Base-by-base conservation (phyloP, 257 asterid species). In the Solanum lycopersicoides region DNA sequence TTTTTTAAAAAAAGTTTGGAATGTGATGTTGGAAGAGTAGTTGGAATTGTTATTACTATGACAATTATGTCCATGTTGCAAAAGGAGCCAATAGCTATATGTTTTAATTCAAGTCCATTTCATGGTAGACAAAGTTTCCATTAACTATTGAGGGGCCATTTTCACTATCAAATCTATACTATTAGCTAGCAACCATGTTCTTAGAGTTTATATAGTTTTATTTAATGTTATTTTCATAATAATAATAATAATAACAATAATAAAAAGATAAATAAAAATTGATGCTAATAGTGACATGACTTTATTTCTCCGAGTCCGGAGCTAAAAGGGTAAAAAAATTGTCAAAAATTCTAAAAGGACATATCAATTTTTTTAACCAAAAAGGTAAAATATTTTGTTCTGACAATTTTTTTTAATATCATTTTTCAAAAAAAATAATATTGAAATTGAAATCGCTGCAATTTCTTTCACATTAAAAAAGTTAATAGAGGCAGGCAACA, bases 221-320 rank as follows among this genome's bases (percentile, higher is more conserved):
- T 84, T 84, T 84, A 9, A 47, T 80, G 42, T 0, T 47, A 14
- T 59, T 12, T 21, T 4, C 7, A 21, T 9, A 28, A 9, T 4
- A 47, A 82, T 6, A 25, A 66, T 3, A 12, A n/a, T 1, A 10
- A 23, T 3, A 63, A 63, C 3, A 59, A 63, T 10, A 21, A 63
- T 9, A 21, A 60, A 53, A 14, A 0, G 12, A 45, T 11, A 45
- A 47, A 3, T 44, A 80, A 1, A 3, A 76, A 7, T 37, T 73
- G 82, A 41, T 41, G 88, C 56, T 41, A 74, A 82, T 87, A 88
- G 89, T 59, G 91, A 89, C 93, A 25, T 59, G 88, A 84, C 88
- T 53, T 37, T 53, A 45, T 86, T 79, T 79, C 39, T 28, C n/a
- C n/a, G n/a, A n/a, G n/a, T n/a, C n/a, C n/a, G n/a, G n/a, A n/a